phyloP scores from a whole-genome alignment of 148 eudicot species.

The Rhododendron vialii region DNA sequence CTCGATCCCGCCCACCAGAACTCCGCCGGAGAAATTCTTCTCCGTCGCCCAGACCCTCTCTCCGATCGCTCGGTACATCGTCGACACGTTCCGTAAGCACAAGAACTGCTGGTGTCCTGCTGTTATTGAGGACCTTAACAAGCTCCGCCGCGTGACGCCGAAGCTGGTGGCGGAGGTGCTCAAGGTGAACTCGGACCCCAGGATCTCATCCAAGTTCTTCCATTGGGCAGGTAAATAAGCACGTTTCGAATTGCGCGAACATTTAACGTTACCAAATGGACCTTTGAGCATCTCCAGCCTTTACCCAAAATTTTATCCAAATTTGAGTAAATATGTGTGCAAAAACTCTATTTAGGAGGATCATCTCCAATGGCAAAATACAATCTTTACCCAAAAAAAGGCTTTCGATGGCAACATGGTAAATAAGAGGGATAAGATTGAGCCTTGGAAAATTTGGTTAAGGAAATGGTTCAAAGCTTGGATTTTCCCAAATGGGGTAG shows the following conservation, averaged over 20 bases:
- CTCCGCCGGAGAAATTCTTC: slow-evolving; percentile 59
- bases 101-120: slow-evolving; percentile 53
- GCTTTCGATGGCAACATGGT: too few relatives aligned
- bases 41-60: slow-evolving; percentile 49
- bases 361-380: too few relatives aligned
- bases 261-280: not conserved
- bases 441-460: too few relatives aligned
- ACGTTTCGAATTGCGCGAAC: not conserved
- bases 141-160: slow-evolving; percentile 77
- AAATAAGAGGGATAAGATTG: too few relatives aligned
- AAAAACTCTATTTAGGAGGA: not conserved
- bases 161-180: slow-evolving; percentile 76
- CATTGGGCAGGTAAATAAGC: slow-evolving; percentile 47
- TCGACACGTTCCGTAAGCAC: slow-evolving; percentile 71
- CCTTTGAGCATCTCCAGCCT: not conserved
- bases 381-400: too few relatives aligned
- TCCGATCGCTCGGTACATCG: slow-evolving; percentile 77
- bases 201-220: slow-evolving; percentile 68
- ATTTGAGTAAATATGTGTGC: not conserved
- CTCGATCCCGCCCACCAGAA: slow-evolving; percentile 9
- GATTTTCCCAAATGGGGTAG: too few relatives aligned
- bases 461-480: too few relatives aligned
- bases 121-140: slow-evolving; percentile 57
- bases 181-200: slow-evolving; percentile 59
- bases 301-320: not conserved